Percentiles rank a stretch among this genome's conserved stretches.
Evolutionary conservation across 805 yeast genomes (phyloP).

Genomic region (Kluyveromyces aestuarii): DNA sequence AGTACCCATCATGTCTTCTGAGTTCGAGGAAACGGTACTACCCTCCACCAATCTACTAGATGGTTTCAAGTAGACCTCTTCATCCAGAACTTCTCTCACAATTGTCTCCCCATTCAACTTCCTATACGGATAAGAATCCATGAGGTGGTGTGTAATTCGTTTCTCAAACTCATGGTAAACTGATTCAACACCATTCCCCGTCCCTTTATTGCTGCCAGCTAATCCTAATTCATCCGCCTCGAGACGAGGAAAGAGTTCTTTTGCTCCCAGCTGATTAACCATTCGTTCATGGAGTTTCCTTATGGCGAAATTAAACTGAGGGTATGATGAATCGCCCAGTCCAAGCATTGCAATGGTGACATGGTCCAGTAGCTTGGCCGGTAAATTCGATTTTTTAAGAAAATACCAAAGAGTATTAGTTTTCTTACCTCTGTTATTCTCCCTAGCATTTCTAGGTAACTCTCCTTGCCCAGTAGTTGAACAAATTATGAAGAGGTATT

Average conservation of each 20-base stretch:
- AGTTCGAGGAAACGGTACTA: background rate
- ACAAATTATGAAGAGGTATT: slow-evolving; percentile 38
- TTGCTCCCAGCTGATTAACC: slow-evolving; percentile 67
- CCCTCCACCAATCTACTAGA: slow-evolving; percentile 13
- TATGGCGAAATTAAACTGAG: slow-evolving; percentile 81
- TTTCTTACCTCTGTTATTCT: slow-evolving; percentile 15
- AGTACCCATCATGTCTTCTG: background rate
- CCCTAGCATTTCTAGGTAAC: slow-evolving; percentile 65
- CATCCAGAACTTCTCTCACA: slow-evolving; percentile 16
- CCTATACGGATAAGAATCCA: slow-evolving; percentile 30
- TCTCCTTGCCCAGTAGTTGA: slow-evolving; percentile 97
- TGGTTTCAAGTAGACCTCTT: slow-evolving; percentile 22
- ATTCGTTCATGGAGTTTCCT: slow-evolving; percentile 73
- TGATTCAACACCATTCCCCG: slow-evolving; percentile 47
- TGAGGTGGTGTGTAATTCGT: slow-evolving; percentile 32
- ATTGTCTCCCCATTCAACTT: slow-evolving; percentile 12
- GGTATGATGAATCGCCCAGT: slow-evolving; percentile 87
- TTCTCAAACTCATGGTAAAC: slow-evolving; percentile 69
- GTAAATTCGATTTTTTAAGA: slow-evolving; percentile 55
- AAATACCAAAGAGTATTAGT: slow-evolving; percentile 53
- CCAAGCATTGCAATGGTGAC: slow-evolving; percentile 70
- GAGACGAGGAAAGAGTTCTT: slow-evolving; percentile 59
- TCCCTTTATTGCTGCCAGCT: slow-evolving; percentile 41
- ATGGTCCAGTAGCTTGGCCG: slow-evolving; percentile 52
- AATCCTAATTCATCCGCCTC: slow-evolving; percentile 85